Evolutionary conservation across 305 asterid species (phyloP).

Genomic region (Fraxinus sp.): DNA sequence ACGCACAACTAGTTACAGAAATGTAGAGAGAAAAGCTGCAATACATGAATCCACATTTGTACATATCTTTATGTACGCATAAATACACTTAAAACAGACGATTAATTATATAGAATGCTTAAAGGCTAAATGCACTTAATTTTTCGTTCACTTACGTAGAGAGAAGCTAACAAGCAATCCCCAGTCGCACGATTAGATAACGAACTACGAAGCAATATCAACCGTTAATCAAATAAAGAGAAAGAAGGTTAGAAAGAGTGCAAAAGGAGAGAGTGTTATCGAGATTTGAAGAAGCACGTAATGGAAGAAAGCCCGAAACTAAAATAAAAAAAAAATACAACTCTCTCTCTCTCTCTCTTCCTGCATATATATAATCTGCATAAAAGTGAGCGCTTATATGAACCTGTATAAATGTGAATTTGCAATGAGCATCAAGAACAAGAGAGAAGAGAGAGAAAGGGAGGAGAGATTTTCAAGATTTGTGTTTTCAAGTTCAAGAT

Average conservation of each 20-base stretch:
- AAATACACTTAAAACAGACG: slow-evolving; percentile 5
- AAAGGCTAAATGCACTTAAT: slow-evolving; percentile 14
- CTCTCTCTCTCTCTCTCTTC: background rate
- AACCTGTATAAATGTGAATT: background rate
- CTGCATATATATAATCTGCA: background rate
- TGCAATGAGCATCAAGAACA: background rate
- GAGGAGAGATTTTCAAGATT: background rate
- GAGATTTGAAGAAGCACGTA: slow-evolving; percentile 18
- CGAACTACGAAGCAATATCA: slow-evolving; percentile 21
- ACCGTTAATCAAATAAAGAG: slow-evolving; percentile 36
- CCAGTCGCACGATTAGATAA: slow-evolving; percentile 31
- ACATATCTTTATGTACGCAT: background rate
- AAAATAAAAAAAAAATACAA: background rate
- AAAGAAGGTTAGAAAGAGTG: background rate
- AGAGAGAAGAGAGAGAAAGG: background rate
- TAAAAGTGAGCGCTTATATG: background rate
- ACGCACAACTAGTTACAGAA: background rate
- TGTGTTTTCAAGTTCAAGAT: background rate
- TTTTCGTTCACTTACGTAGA: slow-evolving; percentile 28
- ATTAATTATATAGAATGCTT: slow-evolving; percentile 32
- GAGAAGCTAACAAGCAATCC: slow-evolving; percentile 32
- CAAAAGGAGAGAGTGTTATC: slow-evolving; percentile 20
- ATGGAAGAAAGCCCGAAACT: background rate
- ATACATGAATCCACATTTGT: slow-evolving; percentile 7
- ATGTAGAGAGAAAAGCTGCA: background rate